These are phyloP conservation scores for Actinomortierella ambigua DNA, from an alignment of 371 early-diverging fungal species.

Conservation along the genomic window DNA sequence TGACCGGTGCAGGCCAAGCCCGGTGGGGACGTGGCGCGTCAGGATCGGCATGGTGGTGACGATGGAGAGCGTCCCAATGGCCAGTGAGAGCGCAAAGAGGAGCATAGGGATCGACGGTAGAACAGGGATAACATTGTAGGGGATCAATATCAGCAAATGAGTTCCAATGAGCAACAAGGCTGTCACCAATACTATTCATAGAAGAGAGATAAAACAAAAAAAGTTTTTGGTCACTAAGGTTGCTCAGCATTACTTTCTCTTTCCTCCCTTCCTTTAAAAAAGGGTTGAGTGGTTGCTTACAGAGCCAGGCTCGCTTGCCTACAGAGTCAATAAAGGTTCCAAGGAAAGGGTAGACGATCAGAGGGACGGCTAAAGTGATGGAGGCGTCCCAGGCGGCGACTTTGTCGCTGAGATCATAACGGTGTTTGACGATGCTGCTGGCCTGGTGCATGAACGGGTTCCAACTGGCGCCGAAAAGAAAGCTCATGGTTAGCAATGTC, in stretches of 20 bases:
- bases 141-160: constrained; percentile 26
- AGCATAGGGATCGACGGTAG: constrained; percentile 48
- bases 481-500: constrained; percentile 33
- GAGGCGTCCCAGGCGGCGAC: constrained; percentile 42
- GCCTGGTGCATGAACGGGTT: constrained; percentile 46
- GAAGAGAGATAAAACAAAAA: no score
- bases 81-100: constrained; percentile 43
- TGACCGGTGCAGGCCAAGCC: constrained; percentile 44
- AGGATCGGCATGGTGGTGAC: constrained; percentile 47
- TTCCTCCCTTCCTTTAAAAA: no score
- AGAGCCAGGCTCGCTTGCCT: constrained; percentile 40
- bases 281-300: no score
- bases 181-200: constrained; percentile 15
- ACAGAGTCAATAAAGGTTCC: constrained; percentile 40
- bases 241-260: no score
- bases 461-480: constrained; percentile 45
- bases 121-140: constrained; percentile 19
- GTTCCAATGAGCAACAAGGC: constrained; percentile 30
- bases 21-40: constrained; percentile 49
- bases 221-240: no score
- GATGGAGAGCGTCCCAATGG: constrained; percentile 41
- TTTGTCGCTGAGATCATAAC: constrained; percentile 23
- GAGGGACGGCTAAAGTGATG: constrained; percentile 33
- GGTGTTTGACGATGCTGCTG: constrained; percentile 42
- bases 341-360: constrained; percentile 36